These are phyloP conservation scores for Diversispora eburnea DNA, from an alignment of 192 early-diverging fungal species.

Conservation along the genomic window DNA sequence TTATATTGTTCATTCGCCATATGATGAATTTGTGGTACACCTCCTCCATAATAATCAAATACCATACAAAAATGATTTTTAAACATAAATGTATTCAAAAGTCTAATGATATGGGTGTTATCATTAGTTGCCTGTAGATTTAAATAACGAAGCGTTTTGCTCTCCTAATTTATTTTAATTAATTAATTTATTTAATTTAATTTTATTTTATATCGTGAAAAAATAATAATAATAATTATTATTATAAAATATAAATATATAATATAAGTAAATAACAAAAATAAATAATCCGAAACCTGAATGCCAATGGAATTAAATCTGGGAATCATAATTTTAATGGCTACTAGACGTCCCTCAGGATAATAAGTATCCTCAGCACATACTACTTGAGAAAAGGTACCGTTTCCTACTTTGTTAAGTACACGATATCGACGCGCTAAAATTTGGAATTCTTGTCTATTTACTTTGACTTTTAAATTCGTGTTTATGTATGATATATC, in stretches of 20 bases:
- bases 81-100: conserved; percentile 16
- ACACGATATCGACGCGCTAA: conserved; percentile 23
- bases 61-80: conserved; percentile 15
- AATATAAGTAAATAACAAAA: neutral
- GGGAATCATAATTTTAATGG: conserved; percentile 16
- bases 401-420: neutral
- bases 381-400: conserved; percentile 5
- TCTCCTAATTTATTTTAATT: neutral
- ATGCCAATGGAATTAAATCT: conserved; percentile 10
- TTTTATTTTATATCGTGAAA: neutral
- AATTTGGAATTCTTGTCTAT: conserved; percentile 5
- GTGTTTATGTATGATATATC: neutral
- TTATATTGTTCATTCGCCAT: neutral
- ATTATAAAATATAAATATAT: too few species aligned
- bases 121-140: neutral
- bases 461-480: neutral
- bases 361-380: conserved; percentile 8
- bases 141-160: conserved; percentile 17
- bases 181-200: neutral
- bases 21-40: neutral
- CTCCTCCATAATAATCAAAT: conserved; percentile 17
- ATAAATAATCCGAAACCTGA: neutral
- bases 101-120: neutral
- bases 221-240: neutral
- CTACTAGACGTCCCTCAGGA: conserved; percentile 4